Evolutionary conservation across 1,284 basidiomycete species (phyloP).

Genomic region (Salmacisia buchloeana): DNA sequence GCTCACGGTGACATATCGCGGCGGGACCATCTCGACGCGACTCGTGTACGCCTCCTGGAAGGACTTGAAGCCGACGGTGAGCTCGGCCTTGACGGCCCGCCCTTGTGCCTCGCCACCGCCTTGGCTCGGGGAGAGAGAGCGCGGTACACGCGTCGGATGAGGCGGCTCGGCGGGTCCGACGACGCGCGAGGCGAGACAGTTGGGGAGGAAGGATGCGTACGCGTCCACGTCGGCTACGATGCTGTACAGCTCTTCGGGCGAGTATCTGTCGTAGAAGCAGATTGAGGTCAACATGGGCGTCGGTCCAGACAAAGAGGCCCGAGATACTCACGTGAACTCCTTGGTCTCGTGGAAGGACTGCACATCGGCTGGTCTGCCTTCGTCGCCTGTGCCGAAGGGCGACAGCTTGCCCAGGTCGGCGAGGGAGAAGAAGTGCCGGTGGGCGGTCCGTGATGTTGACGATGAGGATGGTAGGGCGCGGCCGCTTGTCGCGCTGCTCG

Average conservation of each 20-base stretch:
- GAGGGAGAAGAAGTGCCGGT: slow-evolving; percentile 7
- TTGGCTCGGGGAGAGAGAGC: neutral
- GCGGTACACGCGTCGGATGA: neutral
- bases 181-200: slow-evolving; percentile 73
- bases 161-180: slow-evolving; percentile 49
- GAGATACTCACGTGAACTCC: neutral
- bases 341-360: slow-evolving; percentile 1
- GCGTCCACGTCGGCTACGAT: slow-evolving; percentile 81
- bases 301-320: neutral
- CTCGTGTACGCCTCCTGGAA: slow-evolving; percentile 84
- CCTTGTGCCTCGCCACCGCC: slow-evolving; percentile 5
- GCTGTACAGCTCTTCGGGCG: slow-evolving; percentile 71
- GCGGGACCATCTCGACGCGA: slow-evolving; percentile 70
- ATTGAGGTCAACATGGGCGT: neutral
- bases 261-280: slow-evolving; percentile 56
- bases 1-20: slow-evolving; percentile 70
- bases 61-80: slow-evolving; percentile 80
- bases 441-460: too few species aligned
- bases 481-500: too few species aligned
- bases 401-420: neutral
- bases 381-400: neutral
- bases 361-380: neutral
- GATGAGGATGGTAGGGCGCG: too few species aligned
- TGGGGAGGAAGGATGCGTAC: slow-evolving; percentile 82
- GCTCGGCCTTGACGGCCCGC: slow-evolving; percentile 64